Evolutionary conservation across 495 filamentous ascomycete genomes (phyloP), one percentile per base, ranked within the genome.

Genomic region (Sordaria brevicollis): DNA sequence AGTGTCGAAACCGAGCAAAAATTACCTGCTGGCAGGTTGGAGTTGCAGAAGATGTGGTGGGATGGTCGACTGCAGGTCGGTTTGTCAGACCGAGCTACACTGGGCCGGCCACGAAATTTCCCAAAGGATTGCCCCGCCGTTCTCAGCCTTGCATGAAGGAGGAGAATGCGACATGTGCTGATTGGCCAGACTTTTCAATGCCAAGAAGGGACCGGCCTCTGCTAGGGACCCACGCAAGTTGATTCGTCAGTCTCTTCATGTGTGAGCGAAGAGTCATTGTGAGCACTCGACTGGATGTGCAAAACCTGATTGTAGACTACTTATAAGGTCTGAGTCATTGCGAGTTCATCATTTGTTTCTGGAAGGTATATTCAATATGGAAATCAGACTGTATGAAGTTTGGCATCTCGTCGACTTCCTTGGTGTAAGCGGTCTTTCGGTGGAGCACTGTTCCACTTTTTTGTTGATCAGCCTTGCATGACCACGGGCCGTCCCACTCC

Each of bases 51-150:
- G 21, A 31, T 17, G 49, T 62, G 25, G 25, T 29, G 49, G n/a
- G 5, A 25, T 29, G 49, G 49, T 11, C 49, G 33, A 62, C 25
- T 62, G 49, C 49, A 62, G 49, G 49, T 62, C 49, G 25, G 49
- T 62, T 62, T 31, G 49, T 25, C 49, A 57, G 25, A 57, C 19
- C 49, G 49, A 57, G 49, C 25, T 57, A 31, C 25, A 29, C 35
- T 68, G 70, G n/a, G 71, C 71, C 33, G 71, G 68, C 69, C 66
- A 73, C 68, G 73, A 72, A 71, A 68, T 69, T 73, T 70, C 65
- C 34, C 25, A 67, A 62, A 72, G 67, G 68, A 68, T 43, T 74
- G 68, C 75, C 74, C 75, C 74, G 67, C 74, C 69, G 71, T 17
- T 73, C n/a, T 34, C 71, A 75, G 73, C 73, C 73, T 73, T 71